A percentile compares a stretch with the other conserved stretches of the same genome.
phyloP scores from a whole-genome alignment of 2,329 filamentous ascomycete genomes.

The Fusarium poae region DNA sequence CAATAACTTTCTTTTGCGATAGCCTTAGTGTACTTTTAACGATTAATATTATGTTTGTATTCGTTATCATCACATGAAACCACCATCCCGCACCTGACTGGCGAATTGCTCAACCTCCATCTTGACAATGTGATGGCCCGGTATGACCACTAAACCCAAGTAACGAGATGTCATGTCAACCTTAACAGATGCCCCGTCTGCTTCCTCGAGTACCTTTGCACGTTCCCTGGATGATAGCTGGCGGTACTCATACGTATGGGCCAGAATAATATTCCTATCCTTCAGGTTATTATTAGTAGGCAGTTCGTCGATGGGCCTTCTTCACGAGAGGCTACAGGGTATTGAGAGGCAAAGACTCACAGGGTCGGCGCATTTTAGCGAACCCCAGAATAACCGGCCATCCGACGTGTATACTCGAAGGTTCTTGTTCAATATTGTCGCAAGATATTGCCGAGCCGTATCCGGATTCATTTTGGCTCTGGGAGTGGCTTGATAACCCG shows the following conservation, averaged over 20 bases:
- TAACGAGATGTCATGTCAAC: conserved; percentile 86
- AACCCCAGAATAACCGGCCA: conserved; percentile 87
- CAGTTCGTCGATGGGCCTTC: neutral
- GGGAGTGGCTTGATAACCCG: conserved; percentile 5
- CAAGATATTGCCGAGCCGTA: conserved; percentile 68
- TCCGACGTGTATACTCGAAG: conserved; percentile 85
- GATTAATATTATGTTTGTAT: conserved; percentile 46
- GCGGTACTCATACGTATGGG: conserved; percentile 90
- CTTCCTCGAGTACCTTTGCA: conserved; percentile 54
- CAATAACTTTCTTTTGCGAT: conserved; percentile 42
- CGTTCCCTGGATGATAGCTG: conserved; percentile 70
- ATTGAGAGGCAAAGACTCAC: conserved; percentile 63
- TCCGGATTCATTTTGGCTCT: conserved; percentile 61
- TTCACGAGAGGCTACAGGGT: conserved; percentile 15
- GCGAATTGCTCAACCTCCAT: conserved; percentile 87
- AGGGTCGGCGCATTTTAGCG: conserved; percentile 94
- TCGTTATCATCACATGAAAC: conserved; percentile 22
- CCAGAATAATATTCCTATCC: conserved; percentile 90
- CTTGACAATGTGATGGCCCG: conserved; percentile 85
- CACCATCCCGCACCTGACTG: conserved; percentile 61
- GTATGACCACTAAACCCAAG: conserved; percentile 89
- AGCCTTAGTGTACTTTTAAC: conserved; percentile 49
- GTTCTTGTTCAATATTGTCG: conserved; percentile 79
- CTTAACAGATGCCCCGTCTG: conserved; percentile 61
- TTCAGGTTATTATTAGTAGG: conserved; percentile 54